Percentiles rank a stretch among this genome's conserved stretches.
phyloP scores from a whole-genome alignment of 345 rosid genomes.

The Microcos paniculata region DNA sequence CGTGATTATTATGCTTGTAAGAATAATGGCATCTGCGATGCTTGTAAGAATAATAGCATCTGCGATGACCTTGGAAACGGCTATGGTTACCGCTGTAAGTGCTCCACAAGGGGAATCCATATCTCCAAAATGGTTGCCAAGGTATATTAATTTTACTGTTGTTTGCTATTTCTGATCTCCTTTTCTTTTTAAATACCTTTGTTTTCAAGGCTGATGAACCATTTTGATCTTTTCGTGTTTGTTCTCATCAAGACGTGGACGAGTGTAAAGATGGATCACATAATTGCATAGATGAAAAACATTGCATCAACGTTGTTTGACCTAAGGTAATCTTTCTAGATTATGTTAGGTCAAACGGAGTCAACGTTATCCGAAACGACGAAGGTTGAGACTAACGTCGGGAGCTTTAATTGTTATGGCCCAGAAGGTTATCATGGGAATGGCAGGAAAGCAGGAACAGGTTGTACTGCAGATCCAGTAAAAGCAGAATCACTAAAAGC shows the following conservation, averaged over 20 bases:
- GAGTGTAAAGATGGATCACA: not conserved
- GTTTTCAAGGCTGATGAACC: not conserved
- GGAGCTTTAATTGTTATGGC: constrained; percentile 35
- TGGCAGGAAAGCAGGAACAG: constrained; percentile 15
- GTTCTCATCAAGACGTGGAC: not conserved
- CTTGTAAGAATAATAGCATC: constrained; percentile 7
- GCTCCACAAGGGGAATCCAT: constrained; percentile 27
- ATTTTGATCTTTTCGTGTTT: not conserved
- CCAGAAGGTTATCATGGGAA: constrained; percentile 26
- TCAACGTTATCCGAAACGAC: too few relatives aligned
- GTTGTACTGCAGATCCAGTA: not conserved
- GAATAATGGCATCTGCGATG: too few relatives aligned
- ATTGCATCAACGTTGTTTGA: not conserved
- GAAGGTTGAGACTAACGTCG: too few relatives aligned
- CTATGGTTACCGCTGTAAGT: constrained; percentile 17
- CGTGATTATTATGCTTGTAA: too few relatives aligned
- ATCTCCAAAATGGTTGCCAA: constrained; percentile 23
- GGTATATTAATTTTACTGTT: constrained; percentile 14
- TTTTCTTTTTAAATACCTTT: too few relatives aligned
- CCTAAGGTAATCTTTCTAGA: too few relatives aligned
- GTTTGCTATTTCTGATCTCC: too few relatives aligned
- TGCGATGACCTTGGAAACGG: constrained; percentile 1
- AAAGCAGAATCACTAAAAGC: too few relatives aligned
- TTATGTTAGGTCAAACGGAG: too few relatives aligned
- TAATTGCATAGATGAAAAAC: not conserved